Percentiles rank a stretch among this genome's conserved stretches.
Evolutionary conservation across 2,329 filamentous ascomycete genomes (phyloP).

Genomic region (Colletotrichum musicola): DNA sequence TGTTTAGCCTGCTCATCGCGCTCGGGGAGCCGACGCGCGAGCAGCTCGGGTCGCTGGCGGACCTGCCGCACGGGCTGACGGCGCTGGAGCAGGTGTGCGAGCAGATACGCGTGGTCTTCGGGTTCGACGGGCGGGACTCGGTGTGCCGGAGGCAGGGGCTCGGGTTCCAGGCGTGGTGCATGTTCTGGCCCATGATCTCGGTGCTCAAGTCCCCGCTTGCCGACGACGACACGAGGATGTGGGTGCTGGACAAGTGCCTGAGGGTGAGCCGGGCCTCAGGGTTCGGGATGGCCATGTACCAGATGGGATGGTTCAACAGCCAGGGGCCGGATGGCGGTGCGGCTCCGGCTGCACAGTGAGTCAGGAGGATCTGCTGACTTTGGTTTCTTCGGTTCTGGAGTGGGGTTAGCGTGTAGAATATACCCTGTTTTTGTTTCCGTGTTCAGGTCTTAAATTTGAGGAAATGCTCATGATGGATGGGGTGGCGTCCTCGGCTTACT

Average conservation of each 20-base stretch:
- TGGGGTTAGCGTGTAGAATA: neutral
- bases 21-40: slow-evolving; percentile 28
- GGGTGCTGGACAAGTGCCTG: slow-evolving; percentile 28
- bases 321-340: neutral
- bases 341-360: neutral
- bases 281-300: slow-evolving; percentile 28
- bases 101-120: slow-evolving; percentile 26
- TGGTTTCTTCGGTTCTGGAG: neutral
- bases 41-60: slow-evolving; percentile 17
- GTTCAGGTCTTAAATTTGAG: neutral
- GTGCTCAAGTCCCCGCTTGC: slow-evolving; percentile 23
- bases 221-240: slow-evolving; percentile 10
- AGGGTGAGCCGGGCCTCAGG: slow-evolving; percentile 28
- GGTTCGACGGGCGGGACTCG: slow-evolving; percentile 27
- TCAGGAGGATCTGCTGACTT: neutral
- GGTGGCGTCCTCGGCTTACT: too few species aligned
- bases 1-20: slow-evolving; percentile 22
- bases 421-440: neutral
- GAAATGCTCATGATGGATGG: neutral
- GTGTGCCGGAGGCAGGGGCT: slow-evolving; percentile 8
- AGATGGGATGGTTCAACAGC: slow-evolving; percentile 27
- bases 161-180: slow-evolving; percentile 32
- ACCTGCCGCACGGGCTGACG: slow-evolving; percentile 31
- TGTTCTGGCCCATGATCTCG: slow-evolving; percentile 35
- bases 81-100: slow-evolving; percentile 35